A percentile compares a stretch with the other conserved stretches of the same genome.
These are phyloP conservation scores for Suillus cothurnatus DNA, from an alignment of 768 basidiomycete species.

Conservation along the genomic window DNA sequence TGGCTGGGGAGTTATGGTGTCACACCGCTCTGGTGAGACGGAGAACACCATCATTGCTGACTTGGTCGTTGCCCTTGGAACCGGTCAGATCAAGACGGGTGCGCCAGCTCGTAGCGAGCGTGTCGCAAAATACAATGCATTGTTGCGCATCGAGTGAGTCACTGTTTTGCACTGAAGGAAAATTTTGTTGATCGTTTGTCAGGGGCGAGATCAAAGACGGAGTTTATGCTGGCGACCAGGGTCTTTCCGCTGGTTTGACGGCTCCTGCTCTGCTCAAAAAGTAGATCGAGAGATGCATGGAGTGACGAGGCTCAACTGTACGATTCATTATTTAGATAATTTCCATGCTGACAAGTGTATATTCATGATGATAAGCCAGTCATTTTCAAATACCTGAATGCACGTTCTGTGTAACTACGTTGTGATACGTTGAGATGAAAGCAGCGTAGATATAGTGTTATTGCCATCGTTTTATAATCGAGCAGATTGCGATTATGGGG, in stretches of 20 bases:
- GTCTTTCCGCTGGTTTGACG: conserved; percentile 76
- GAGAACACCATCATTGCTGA: conserved; percentile 97
- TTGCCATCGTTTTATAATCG: not conserved
- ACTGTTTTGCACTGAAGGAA: conserved; percentile 10
- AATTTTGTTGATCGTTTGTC: conserved; percentile 14
- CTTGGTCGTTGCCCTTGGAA: conserved; percentile 89
- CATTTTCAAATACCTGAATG: not conserved
- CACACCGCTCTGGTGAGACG: conserved; percentile 98
- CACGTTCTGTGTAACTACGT: not conserved
- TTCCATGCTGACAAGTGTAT: conserved; percentile 24
- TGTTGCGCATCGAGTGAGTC: conserved; percentile 88
- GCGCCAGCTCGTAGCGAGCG: conserved; percentile 96
- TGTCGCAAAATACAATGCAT: conserved; percentile 90
- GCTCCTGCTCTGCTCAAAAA: conserved; percentile 74
- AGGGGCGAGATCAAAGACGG: conserved; percentile 79
- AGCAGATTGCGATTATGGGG: not conserved
- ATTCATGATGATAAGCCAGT: conserved; percentile 19
- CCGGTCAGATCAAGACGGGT: conserved; percentile 98
- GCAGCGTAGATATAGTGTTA: not conserved
- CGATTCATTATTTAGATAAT: conserved; percentile 27
- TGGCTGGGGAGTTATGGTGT: conserved; percentile 99
- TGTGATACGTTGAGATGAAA: not conserved
- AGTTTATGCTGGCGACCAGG: conserved; percentile 75
- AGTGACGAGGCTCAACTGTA: conserved; percentile 24
- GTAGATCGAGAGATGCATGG: conserved; percentile 33